Base-by-base conservation (phyloP, 805 yeast species). In the Cyberlindnera euphorbiae region DNA sequence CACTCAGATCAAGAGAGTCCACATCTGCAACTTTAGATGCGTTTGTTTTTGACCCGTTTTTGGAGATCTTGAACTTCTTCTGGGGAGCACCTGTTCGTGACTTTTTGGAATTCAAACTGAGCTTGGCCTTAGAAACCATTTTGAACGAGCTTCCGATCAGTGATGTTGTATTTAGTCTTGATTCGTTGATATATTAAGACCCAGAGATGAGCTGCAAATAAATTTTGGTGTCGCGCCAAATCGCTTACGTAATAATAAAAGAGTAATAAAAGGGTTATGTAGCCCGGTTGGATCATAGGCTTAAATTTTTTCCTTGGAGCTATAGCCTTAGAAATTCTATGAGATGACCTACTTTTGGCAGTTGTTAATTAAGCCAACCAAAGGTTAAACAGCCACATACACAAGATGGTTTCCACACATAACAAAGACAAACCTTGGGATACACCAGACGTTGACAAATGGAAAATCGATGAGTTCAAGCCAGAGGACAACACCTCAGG, bases 351-450 rank as follows among this genome's bases (percentile, higher is more conserved):
- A 10, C 26, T 24, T 11, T 21, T 21, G 11, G 11, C 11, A 11
- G 8, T 11, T 21, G 10, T 21, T 11, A 8, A 8, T 21, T 21
- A 21, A 11, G 11, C n/a, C n/a, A n/a, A n/a, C n/a, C n/a, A n/a
- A n/a, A n/a, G n/a, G n/a, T n/a, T n/a, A n/a, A n/a, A n/a, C n/a
- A n/a, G n/a, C n/a, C n/a, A n/a, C n/a, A n/a, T n/a, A n/a, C n/a
- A n/a, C 18, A 47, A 31, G 29, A 90, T 90, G 98, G 87, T 82
- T 17, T 86, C 96, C 2, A 86, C 95, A 31, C 89, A 90, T 61
- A 86, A 93, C 61, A 81, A 79, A 55, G 97, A 93, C 52, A 90
- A 90, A 62, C 97, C 97, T 35, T 89, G 97, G 97, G 97, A 89
- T 58, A 89, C 96, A 9, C 86, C 83, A 15, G 96, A 88, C 50